Evolutionary conservation across 1,139 yeast genomes (phyloP).

Genomic region (Geotrichum histeridarum): DNA sequence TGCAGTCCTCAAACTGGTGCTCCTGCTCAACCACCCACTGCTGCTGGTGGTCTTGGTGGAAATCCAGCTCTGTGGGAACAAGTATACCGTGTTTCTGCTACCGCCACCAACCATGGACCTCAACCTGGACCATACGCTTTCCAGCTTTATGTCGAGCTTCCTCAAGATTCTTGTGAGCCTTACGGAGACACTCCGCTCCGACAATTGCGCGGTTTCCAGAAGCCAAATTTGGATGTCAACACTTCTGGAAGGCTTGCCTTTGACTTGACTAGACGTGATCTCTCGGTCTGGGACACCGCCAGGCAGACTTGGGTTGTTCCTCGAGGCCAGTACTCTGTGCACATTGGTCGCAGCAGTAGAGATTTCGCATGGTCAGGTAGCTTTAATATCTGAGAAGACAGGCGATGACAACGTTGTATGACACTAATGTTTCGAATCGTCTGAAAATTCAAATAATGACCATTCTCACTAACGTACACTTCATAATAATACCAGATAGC

Average conservation of each 20-base stretch:
- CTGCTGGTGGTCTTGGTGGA: constrained; percentile 61
- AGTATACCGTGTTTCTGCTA: constrained; percentile 48
- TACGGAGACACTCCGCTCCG: constrained; percentile 44
- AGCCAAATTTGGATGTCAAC: constrained; percentile 47
- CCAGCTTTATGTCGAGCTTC: constrained; percentile 55
- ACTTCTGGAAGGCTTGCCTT: constrained; percentile 42
- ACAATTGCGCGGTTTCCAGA: constrained; percentile 57
- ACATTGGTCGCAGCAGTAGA: constrained; percentile 51
- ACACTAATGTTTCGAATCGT: no score
- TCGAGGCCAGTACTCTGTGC: constrained; percentile 52
- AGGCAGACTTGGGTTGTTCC: constrained; percentile 59
- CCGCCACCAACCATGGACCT: constrained; percentile 49
- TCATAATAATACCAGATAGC: no score
- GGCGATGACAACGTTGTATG: no score
- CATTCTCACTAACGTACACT: no score
- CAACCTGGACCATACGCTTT: constrained; percentile 50
- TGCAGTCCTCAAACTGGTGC: constrained; percentile 38
- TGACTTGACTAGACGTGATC: constrained; percentile 50
- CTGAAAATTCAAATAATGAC: no score
- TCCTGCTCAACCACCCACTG: constrained; percentile 39
- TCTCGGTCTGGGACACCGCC: constrained; percentile 55
- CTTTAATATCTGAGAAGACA: constrained; percentile 19
- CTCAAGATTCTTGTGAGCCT: constrained; percentile 36
- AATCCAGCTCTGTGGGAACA: constrained; percentile 44
- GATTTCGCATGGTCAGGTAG: constrained; percentile 47